phyloP scores from a whole-genome alignment of 2,329 filamentous ascomycete species.

The Fusarium sp. region DNA sequence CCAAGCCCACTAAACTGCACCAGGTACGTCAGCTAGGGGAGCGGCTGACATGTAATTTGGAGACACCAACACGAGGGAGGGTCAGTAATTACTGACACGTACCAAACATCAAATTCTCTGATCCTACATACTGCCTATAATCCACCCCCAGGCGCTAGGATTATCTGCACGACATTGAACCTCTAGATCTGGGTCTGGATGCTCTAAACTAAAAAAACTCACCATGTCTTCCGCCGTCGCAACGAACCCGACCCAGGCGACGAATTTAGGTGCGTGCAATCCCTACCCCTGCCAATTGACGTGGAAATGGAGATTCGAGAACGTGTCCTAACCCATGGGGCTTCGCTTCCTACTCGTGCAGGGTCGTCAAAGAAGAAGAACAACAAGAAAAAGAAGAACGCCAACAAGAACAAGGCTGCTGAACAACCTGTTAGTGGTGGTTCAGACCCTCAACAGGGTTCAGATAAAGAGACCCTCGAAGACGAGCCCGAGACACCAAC shows the following conservation, averaged over 20 bases:
- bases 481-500: slow-evolving; percentile 59
- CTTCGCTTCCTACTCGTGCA: slow-evolving; percentile 40
- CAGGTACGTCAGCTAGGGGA: background rate
- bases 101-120: slow-evolving; percentile 22
- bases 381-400: slow-evolving; percentile 71
- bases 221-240: slow-evolving; percentile 58
- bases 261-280: slow-evolving; percentile 53
- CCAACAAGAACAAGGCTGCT: slow-evolving; percentile 60
- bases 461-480: slow-evolving; percentile 59
- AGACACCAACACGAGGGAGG: slow-evolving; percentile 34
- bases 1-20: slow-evolving; percentile 45
- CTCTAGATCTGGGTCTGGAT: slow-evolving; percentile 32
- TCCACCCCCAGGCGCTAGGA: slow-evolving; percentile 19
- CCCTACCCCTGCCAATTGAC: slow-evolving; percentile 43
- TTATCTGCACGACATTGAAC: slow-evolving; percentile 34
- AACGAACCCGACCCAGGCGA: slow-evolving; percentile 52
- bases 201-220: slow-evolving; percentile 36
- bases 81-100: slow-evolving; percentile 23
- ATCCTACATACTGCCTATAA: slow-evolving; percentile 27
- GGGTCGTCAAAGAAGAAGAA: slow-evolving; percentile 67
- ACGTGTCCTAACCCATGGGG: slow-evolving; percentile 50
- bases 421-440: slow-evolving; percentile 53
- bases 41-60: slow-evolving; percentile 43
- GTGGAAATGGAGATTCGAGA: slow-evolving; percentile 41
- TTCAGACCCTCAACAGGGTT: slow-evolving; percentile 49